Conservation (phyloP, 129 eudicot genomes). For the Heracleum sosnowskyi region DNA sequence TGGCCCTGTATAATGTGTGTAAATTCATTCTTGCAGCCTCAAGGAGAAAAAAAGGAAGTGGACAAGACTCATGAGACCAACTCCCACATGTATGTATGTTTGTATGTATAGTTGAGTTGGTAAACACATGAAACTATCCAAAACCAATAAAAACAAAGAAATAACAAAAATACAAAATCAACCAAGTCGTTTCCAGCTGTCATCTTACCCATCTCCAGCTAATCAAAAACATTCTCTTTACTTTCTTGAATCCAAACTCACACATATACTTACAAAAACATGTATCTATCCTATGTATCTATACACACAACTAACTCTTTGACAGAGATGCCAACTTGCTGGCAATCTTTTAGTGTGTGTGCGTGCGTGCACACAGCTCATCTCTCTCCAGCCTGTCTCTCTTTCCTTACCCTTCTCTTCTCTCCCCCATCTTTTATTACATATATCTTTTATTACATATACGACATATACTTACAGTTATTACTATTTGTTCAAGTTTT, state of each 20-base stretch:
- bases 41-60: not conserved
- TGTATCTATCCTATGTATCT: not conserved
- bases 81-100: not conserved
- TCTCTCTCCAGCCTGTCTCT: slow-evolving; percentile 11
- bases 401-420: slow-evolving; percentile 11
- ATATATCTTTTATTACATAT: not conserved
- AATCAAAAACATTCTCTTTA: slow-evolving; percentile 7
- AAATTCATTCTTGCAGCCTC: not conserved
- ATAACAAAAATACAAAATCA: not conserved
- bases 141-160: not conserved
- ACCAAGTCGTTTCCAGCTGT: slow-evolving; percentile 17
- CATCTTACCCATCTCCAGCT: not conserved
- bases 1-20: not conserved
- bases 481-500: not conserved
- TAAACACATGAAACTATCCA: slow-evolving; percentile 3
- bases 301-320: not conserved
- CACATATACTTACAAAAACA: not conserved
- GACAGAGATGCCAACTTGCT: slow-evolving; percentile 9
- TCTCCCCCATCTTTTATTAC: not conserved
- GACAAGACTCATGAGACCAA: not conserved
- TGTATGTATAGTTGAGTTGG: slow-evolving; percentile 6
- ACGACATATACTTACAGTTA: not conserved
- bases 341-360: slow-evolving; percentile 6
- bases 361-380: slow-evolving; percentile 10
- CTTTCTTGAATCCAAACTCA: not conserved